Evolutionary conservation across 1,284 basidiomycete species (phyloP), one percentile per base, ranked within the genome.

Genomic region (Vanrija sp.): DNA sequence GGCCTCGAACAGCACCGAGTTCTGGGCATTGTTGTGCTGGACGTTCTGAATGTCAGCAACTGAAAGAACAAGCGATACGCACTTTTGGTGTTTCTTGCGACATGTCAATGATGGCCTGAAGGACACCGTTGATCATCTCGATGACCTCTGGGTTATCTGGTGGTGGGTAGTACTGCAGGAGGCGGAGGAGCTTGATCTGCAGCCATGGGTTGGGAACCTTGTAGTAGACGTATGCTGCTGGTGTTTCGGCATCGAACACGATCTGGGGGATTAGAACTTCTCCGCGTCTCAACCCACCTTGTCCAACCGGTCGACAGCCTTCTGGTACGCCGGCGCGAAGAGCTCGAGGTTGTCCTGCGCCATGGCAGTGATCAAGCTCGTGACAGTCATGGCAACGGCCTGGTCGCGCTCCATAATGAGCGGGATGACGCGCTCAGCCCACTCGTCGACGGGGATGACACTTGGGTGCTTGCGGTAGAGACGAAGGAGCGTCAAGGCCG

Each of bases 11-110:
- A 98, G 81, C n/a, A 99, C 85, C 4, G 96, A 89, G 71, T 98
- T 94, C 70, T 96, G 93, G 12, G 95, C 96, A 66, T 98, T 98
- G 74, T 96, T 97, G 72, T 98, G 96, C 70, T 98, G 96, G 14
- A 98, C 89, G 65, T 98, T 98, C 64, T 91, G 53, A 20, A 31
- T 19, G 49, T 62, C 42, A 63, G 56, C 51, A 45, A 6, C 15
- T 25, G 16, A 35, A 23, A 38, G n/a, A 2, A 7, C 2, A 19
- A 18, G 23, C 1, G 8, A 25, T 37, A 42, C 67, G 41, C 37
- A 72, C 70, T 51, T 67, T 83, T 15, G 91, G 88, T 15, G 88
- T 87, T 66, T 96, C 93, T 24, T 91, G 87, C n/a, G 91, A 91
- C 73, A 90, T 92, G 65, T 87, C 87, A 82, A 98, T 89, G 67